A percentile compares a stretch with the other conserved stretches of the same genome.
phyloP scores from a whole-genome alignment of 1,284 basidiomycete genomes.

The Ceratobasidium sp. region DNA sequence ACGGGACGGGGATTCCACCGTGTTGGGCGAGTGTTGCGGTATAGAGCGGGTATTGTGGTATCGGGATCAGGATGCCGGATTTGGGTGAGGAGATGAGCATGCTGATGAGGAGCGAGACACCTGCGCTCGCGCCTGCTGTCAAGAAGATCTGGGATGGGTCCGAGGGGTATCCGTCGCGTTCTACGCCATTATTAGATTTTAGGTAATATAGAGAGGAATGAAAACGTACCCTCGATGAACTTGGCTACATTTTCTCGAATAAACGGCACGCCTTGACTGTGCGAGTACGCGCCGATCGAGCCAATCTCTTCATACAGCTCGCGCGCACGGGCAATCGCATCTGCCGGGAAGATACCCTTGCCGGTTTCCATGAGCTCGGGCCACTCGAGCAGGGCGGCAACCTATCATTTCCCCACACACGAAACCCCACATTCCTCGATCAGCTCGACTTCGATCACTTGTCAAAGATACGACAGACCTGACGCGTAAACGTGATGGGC shows the following conservation, averaged over 20 bases:
- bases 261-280: slow-evolving; percentile 90
- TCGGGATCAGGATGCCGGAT: slow-evolving; percentile 90
- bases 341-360: slow-evolving; percentile 78
- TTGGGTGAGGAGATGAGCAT: slow-evolving; percentile 70
- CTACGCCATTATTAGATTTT: slow-evolving; percentile 53
- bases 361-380: slow-evolving; percentile 78
- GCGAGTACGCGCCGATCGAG: slow-evolving; percentile 94
- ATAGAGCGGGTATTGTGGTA: slow-evolving; percentile 98
- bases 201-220: neutral
- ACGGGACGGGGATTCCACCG: slow-evolving; percentile 82
- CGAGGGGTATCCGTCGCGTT: slow-evolving; percentile 86
- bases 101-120: slow-evolving; percentile 87
- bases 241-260: slow-evolving; percentile 90
- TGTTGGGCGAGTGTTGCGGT: slow-evolving; percentile 92
- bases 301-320: slow-evolving; percentile 87
- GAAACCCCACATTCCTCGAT: slow-evolving; percentile 21
- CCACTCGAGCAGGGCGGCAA: slow-evolving; percentile 91
- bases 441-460: neutral
- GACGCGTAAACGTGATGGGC: slow-evolving; percentile 91
- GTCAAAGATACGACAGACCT: slow-evolving; percentile 61
- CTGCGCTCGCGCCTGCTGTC: slow-evolving; percentile 91
- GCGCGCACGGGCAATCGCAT: slow-evolving; percentile 84
- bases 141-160: slow-evolving; percentile 91
- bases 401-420: slow-evolving; percentile 55
- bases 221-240: slow-evolving; percentile 79